Evolutionary conservation across 768 basidiomycete genomes (phyloP).

Genomic region (Astraeus odoratus): DNA sequence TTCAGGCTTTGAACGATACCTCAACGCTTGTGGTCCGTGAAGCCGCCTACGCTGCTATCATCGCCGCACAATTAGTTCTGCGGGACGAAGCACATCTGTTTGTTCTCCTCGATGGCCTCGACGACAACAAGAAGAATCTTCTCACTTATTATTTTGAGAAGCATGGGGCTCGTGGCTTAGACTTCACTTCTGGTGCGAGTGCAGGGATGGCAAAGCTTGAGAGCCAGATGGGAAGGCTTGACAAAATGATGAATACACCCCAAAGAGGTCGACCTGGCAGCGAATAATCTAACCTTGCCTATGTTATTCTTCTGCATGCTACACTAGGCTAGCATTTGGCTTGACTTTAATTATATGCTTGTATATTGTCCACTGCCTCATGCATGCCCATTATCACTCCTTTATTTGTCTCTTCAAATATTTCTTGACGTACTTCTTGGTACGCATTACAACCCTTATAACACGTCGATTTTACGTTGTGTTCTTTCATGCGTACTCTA

Average conservation of each 20-base stretch:
- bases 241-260: conserved; percentile 73
- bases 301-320: background rate
- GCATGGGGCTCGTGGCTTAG: conserved; percentile 60
- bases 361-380: conserved; percentile 1
- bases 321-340: too few species aligned
- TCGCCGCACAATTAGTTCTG: conserved; percentile 77
- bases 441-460: too few species aligned
- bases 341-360: conserved; percentile 1
- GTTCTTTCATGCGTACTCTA: conserved; percentile 7
- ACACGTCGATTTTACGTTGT: conserved; percentile 3
- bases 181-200: conserved; percentile 26
- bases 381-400: conserved; percentile 7
- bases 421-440: conserved; percentile 3
- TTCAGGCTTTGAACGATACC: conserved; percentile 63
- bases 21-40: conserved; percentile 75
- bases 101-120: conserved; percentile 68
- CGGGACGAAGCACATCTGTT: conserved; percentile 82
- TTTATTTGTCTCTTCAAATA: conserved; percentile 4
- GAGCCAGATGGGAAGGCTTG: conserved; percentile 75
- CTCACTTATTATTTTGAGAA: conserved; percentile 88
- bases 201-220: conserved; percentile 63
- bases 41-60: conserved; percentile 74
- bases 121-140: conserved; percentile 88
- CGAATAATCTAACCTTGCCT: conserved; percentile 1
- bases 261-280: conserved; percentile 27